Conservation (phyloP, 768 basidiomycete species). For the Lactarius pseudohatsudake region DNA sequence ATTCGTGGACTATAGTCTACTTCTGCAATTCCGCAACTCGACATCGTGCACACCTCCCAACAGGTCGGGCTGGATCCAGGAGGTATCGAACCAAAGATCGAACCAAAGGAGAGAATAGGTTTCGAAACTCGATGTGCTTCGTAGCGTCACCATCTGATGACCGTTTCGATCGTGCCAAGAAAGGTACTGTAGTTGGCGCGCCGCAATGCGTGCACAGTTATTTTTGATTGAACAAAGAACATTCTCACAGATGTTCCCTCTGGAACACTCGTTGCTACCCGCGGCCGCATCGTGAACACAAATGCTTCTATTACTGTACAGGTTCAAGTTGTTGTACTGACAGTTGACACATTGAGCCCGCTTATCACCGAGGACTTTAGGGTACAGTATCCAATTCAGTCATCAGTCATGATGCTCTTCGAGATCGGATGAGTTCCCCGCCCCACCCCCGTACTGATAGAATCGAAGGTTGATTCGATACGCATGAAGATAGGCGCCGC, state of each 20-base stretch:
- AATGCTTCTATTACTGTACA: constrained; percentile 1
- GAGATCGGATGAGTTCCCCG: background rate
- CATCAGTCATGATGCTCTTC: background rate
- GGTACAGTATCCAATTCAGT: background rate
- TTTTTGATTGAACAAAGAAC: background rate
- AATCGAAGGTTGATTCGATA: background rate
- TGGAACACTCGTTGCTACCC: background rate
- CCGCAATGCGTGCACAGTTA: background rate
- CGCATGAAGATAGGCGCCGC: background rate
- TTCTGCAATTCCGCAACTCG: background rate
- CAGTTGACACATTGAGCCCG: background rate
- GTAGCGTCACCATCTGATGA: background rate
- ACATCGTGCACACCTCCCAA: background rate
- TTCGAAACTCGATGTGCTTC: background rate
- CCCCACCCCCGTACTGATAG: background rate
- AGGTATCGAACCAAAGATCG: background rate
- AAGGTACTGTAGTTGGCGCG: background rate
- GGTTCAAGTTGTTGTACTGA: background rate
- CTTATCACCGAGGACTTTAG: background rate
- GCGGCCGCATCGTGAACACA: background rate
- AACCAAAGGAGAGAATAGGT: background rate
- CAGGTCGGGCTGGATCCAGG: background rate
- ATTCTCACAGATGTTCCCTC: constrained; percentile 6
- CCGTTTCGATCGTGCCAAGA: background rate
- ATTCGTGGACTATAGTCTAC: background rate